phyloP scores from a whole-genome alignment of 2,329 filamentous ascomycete genomes.

The Colletotrichum incanum region DNA sequence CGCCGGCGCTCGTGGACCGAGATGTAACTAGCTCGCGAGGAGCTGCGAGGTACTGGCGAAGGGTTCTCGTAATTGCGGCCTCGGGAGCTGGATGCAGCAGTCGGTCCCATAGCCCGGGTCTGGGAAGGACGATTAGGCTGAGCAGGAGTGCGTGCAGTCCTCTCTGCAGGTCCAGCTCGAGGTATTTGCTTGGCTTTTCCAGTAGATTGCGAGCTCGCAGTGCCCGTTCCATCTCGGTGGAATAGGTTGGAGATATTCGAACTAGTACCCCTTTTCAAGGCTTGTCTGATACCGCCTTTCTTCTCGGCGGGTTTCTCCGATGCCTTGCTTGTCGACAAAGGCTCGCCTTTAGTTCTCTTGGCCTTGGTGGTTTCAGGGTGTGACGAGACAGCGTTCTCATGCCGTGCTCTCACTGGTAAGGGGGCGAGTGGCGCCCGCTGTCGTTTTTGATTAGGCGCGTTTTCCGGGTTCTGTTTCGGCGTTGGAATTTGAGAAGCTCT shows the following conservation, averaged over 20 bases:
- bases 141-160: constrained; percentile 18
- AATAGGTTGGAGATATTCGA: constrained; percentile 65
- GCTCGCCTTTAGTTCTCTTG: constrained; percentile 51
- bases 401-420: constrained; percentile 42
- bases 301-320: constrained; percentile 56
- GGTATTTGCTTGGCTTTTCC: constrained; percentile 47
- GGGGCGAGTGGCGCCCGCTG: constrained; percentile 55
- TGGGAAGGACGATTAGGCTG: constrained; percentile 27
- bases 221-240: constrained; percentile 60
- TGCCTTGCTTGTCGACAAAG: constrained; percentile 45
- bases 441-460: constrained; percentile 64
- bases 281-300: constrained; percentile 64
- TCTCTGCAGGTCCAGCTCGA: constrained; percentile 24
- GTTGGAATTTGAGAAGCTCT: constrained; percentile 45
- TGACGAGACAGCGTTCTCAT: constrained; percentile 44
- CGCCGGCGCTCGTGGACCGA: constrained; percentile 67
- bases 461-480: constrained; percentile 50
- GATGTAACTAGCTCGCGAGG: constrained; percentile 65
- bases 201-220: constrained; percentile 18
- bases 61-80: constrained; percentile 43
- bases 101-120: constrained; percentile 41
- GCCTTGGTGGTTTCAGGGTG: constrained; percentile 47
- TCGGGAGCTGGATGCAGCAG: constrained; percentile 37
- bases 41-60: constrained; percentile 54
- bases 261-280: constrained; percentile 65